Conservation (phyloP, 306 rosid genomes). For the Casuarina equisetifolia region DNA sequence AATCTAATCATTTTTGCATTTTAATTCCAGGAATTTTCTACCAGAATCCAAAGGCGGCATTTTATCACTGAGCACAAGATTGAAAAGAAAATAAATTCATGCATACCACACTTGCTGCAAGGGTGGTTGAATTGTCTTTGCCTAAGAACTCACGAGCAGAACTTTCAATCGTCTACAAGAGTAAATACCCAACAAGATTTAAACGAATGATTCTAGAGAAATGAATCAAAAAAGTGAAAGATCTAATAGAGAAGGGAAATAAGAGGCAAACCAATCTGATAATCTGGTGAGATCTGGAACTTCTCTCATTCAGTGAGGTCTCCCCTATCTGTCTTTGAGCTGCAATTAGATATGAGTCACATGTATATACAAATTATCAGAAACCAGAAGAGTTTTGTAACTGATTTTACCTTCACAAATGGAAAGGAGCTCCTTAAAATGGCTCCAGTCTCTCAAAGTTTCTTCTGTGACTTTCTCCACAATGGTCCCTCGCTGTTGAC, state of each 20-base stretch:
- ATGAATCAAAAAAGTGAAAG: slow-evolving; percentile 9
- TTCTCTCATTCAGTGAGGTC: slow-evolving; percentile 85
- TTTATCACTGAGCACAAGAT: slow-evolving; percentile 19
- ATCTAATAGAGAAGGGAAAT: slow-evolving; percentile 2
- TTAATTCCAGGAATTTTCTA: not conserved
- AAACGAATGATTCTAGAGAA: slow-evolving; percentile 19
- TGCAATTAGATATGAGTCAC: slow-evolving; percentile 44
- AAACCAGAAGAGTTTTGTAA: slow-evolving; percentile 25
- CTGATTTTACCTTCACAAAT: slow-evolving; percentile 79
- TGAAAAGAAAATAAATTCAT: slow-evolving; percentile 13
- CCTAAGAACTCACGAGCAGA: slow-evolving; percentile 95
- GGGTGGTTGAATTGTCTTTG: slow-evolving; percentile 88
- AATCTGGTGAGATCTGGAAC: slow-evolving; percentile 99
- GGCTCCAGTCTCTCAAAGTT: slow-evolving; percentile 82
- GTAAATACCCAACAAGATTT: slow-evolving; percentile 24
- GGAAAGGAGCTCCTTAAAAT: slow-evolving; percentile 79
- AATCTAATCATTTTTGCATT: slow-evolving; percentile 2
- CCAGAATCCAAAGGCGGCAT: not conserved
- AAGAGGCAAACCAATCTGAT: slow-evolving; percentile 67
- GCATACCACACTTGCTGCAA: slow-evolving; percentile 90
- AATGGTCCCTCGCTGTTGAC: slow-evolving; percentile 70
- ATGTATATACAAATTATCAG: slow-evolving; percentile 17
- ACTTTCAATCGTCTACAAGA: slow-evolving; percentile 89
- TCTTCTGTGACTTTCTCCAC: slow-evolving; percentile 96
- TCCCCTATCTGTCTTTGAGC: slow-evolving; percentile 99